Conservation (phyloP, 805 yeast genomes). For the Clavispora santaluciae region DNA sequence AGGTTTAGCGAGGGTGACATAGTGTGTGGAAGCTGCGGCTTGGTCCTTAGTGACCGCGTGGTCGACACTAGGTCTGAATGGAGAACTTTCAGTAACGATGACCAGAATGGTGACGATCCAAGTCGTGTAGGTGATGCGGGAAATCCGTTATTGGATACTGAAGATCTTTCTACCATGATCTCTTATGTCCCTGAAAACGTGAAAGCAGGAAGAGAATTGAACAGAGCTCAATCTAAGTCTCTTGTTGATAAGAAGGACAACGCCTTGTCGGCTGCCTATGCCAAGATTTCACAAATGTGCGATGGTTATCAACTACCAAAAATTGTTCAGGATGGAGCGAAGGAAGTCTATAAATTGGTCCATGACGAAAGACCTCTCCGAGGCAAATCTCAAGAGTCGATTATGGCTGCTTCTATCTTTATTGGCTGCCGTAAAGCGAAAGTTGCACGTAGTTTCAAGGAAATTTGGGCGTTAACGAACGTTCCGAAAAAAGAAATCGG, state of each 20-base stretch:
- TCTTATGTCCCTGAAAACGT: conserved; percentile 82
- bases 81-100: conserved; percentile 98
- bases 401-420: conserved; percentile 94
- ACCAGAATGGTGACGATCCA: conserved; percentile 97
- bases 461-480: conserved; percentile 89
- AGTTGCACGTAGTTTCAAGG: conserved; percentile 92
- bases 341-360: conserved; percentile 89
- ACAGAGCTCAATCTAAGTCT: conserved; percentile 82
- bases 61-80: conserved; percentile 97
- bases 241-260: conserved; percentile 84
- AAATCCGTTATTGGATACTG: conserved; percentile 86
- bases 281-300: conserved; percentile 90
- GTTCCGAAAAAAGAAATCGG: conserved; percentile 95
- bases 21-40: conserved; percentile 96
- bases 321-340: conserved; percentile 95
- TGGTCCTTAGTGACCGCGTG: conserved; percentile 84
- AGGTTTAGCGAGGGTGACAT: conserved; percentile 96
- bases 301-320: conserved; percentile 94
- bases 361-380: conserved; percentile 80
- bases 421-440: conserved; percentile 92
- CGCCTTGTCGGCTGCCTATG: conserved; percentile 82
- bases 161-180: conserved; percentile 87
- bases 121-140: conserved; percentile 99
- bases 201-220: conserved; percentile 83
- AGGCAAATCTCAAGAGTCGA: conserved; percentile 88